phyloP scores from a whole-genome alignment of 257 asterid genomes.

The Solanum pennellii region DNA sequence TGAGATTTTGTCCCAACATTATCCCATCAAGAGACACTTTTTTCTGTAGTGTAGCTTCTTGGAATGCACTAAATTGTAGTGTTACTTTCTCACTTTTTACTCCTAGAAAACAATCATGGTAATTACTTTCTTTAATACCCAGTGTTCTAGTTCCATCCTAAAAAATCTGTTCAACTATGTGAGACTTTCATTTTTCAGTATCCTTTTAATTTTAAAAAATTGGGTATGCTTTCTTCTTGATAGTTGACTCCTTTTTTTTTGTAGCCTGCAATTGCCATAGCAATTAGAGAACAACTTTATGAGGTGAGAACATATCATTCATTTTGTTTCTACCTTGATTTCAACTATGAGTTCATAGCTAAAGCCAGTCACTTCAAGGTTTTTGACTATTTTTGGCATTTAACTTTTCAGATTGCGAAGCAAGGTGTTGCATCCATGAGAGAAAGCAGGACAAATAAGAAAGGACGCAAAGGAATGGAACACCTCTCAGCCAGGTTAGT shows the following conservation, averaged over 20 bases:
- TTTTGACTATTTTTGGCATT: neutral
- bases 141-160: neutral
- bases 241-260: slow-evolving; percentile 2
- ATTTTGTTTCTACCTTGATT: neutral
- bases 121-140: neutral
- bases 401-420: slow-evolving; percentile 52
- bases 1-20: neutral
- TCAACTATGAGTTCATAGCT: neutral
- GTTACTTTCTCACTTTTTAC: neutral
- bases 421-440: slow-evolving; percentile 88
- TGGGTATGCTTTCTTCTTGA: neutral
- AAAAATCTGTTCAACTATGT: neutral
- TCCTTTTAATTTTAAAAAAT: neutral
- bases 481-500: slow-evolving; percentile 53
- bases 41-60: neutral
- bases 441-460: slow-evolving; percentile 79
- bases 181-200: neutral
- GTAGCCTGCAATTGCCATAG: slow-evolving; percentile 94
- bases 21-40: neutral
- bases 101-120: neutral
- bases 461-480: slow-evolving; percentile 70
- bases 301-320: slow-evolving; percentile 49
- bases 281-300: slow-evolving; percentile 88
- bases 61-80: neutral
- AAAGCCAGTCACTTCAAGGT: neutral